Evolutionary conservation across 352 stramenopile genomes (phyloP), one percentile per base, ranked within the genome.

Genomic region (Blastocystis sp.): DNA sequence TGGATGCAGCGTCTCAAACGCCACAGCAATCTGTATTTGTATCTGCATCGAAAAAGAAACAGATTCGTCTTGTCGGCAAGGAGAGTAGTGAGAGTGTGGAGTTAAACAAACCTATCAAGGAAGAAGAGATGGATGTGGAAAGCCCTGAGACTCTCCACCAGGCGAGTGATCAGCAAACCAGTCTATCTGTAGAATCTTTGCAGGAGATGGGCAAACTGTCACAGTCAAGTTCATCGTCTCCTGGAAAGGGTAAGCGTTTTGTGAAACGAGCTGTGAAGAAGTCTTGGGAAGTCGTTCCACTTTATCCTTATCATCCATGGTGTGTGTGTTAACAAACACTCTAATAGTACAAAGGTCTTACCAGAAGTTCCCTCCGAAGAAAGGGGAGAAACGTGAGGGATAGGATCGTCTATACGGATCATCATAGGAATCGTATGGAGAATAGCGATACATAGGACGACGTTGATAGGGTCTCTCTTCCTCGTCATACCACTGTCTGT

Each of bases 281-380:
- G 16, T 24, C 30, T 18, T 59, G 24, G 20, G 0, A 53, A 59
- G 8, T 78, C 7, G 18, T 78, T 34, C 39, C 66, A 41, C 66
- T 78, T 11, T 24, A 53, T 53, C 39, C 39, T 11, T 78, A 78
- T 78, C 66, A 39, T 16, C 34, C 20, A 4, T 56, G 24, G 54
- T 16, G 30, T 78, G 66, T 62, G 54, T 76, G 16, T 55, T n/a
- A 81, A 85, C 73, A 85, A 85, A 85, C 73, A 85, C 30, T 47
- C 13, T 39, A 7, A 45, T n/a, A 73, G 20, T 20, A 45, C 63
- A 73, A 16, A 0, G 16, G 30, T 39, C 16, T 73, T 66, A 85
- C 73, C 73, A 85, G 24, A 50, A 24, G 7, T 62, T 62, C n/a
- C 55, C 55, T 53, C 73, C 73, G 53, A 85, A 85, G 73, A 66